Conservation (phyloP, 345 rosid genomes). For the Gossypium rotundifolium region DNA sequence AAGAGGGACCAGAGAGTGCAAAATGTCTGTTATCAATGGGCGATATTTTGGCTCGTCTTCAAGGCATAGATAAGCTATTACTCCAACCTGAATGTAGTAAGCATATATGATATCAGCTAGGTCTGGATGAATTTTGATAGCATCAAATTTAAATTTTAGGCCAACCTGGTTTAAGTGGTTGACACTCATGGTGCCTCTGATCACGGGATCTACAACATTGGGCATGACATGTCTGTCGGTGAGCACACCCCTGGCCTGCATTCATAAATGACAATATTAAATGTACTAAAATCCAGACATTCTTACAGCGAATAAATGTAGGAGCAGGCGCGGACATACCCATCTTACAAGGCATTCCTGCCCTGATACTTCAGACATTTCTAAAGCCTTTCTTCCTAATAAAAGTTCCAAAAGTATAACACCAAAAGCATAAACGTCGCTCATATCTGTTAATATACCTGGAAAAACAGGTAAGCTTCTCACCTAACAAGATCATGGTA, state of each 20-base stretch:
- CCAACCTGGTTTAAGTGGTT: conserved; percentile 84
- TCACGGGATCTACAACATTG: conserved; percentile 66
- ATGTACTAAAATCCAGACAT: neutral
- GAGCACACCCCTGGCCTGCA: conserved; percentile 90
- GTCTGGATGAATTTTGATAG: neutral
- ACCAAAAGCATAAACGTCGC: conserved; percentile 88
- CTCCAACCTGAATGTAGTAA: neutral
- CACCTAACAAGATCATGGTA: neutral
- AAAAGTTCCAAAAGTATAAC: conserved; percentile 89
- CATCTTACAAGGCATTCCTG: conserved; percentile 83
- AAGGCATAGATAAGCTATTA: neutral
- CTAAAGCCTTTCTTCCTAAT: conserved; percentile 69
- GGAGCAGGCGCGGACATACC: conserved; percentile 36
- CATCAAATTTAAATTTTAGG: neutral
- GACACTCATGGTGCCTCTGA: conserved; percentile 58
- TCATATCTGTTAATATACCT: conserved; percentile 84
- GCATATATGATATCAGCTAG: neutral
- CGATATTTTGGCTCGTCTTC: conserved; percentile 32
- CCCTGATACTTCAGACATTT: conserved; percentile 50
- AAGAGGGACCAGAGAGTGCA: conserved; percentile 78
- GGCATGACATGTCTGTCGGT: conserved; percentile 72
- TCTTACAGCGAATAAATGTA: neutral
- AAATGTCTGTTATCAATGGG: conserved; percentile 72
- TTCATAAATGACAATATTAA: conserved; percentile 6
- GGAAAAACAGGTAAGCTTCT: neutral